Base-by-base conservation (phyloP, 257 asterid species). In the Osmanthus fragrans region DNA sequence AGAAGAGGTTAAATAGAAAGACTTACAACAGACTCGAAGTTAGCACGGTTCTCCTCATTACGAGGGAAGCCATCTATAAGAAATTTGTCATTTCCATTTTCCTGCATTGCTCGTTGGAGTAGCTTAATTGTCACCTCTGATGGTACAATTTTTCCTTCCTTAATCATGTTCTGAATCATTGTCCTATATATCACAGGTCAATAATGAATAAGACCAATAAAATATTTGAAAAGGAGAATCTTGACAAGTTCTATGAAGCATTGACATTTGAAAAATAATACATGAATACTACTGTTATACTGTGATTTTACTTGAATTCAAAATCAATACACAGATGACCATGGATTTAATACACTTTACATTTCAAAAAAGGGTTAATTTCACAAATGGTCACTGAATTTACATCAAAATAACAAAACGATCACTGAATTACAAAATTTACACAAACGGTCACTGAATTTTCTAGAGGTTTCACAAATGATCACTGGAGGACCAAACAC, bases 51-150 rank as follows among this genome's bases (percentile, higher is more conserved):
- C 88, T 90, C 95, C 82, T 86, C 89, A 78, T 85, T 87, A 33
- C 91, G 91, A 69, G 95, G 95, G 81, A 90, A 88, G 49, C 95
- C 92, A 54, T 90, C 91, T 33, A 90, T 88, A 39, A 88, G 95
- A 75, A 90, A 88, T 74, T 87, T 90, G 87, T 87, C 85, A 13
- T 79, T 88, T 70, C 82, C 87, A 36, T 79, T 79, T 80, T 84
- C 88, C 85, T 70, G 81, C 80, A 90, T 84, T 70, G 96, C 91
- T n/a, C 83, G 85, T 76, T 82, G 91, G 56, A 90, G 89, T 74
- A 88, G 90, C 86, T 83, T 86, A 72, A 88, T 39, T 21, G 91
- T 86, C 64, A 88, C 85, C 88, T 87, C 93, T 1, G 96, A 84
- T 0, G 96, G 93, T 33, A 90, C 90, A 78, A 90, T 88, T 66